phyloP scores from a whole-genome alignment of 768 basidiomycete genomes.

The Boletus rubropictus region DNA sequence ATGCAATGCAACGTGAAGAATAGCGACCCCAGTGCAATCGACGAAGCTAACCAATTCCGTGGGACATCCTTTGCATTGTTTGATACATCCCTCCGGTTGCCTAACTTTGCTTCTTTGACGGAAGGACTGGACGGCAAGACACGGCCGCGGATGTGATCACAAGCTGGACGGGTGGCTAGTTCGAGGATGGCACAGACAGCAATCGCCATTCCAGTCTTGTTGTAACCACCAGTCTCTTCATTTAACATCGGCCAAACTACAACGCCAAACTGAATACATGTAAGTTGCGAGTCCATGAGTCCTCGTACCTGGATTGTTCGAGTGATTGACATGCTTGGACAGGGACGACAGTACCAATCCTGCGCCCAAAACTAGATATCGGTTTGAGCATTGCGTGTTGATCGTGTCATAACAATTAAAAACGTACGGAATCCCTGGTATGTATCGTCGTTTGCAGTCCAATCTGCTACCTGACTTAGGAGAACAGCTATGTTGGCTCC shows the following conservation, averaged over 20 bases:
- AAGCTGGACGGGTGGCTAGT: conserved; percentile 43
- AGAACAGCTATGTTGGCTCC: conserved; percentile 47
- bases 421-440: conserved; percentile 49
- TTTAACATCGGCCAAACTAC: conserved; percentile 78
- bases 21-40: conserved; percentile 59
- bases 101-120: conserved; percentile 2
- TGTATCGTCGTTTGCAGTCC: conserved; percentile 39
- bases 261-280: conserved; percentile 2
- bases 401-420: neutral
- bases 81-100: neutral
- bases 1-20: conserved; percentile 70
- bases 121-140: conserved; percentile 20
- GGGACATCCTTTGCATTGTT: conserved; percentile 8
- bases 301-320: conserved; percentile 66
- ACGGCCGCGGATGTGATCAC: too few species aligned
- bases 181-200: conserved; percentile 57
- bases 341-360: conserved; percentile 65
- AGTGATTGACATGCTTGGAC: conserved; percentile 72
- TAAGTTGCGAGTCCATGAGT: neutral
- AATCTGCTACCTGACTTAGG: conserved; percentile 47
- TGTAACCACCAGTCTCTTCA: conserved; percentile 59
- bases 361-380: conserved; percentile 50
- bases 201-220: conserved; percentile 57
- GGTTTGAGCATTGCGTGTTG: neutral
- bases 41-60: conserved; percentile 34